These are phyloP conservation scores for Pseudocercospora fijiensis DNA, from an alignment of 2,329 filamentous ascomycete genomes.

Conservation along the genomic window DNA sequence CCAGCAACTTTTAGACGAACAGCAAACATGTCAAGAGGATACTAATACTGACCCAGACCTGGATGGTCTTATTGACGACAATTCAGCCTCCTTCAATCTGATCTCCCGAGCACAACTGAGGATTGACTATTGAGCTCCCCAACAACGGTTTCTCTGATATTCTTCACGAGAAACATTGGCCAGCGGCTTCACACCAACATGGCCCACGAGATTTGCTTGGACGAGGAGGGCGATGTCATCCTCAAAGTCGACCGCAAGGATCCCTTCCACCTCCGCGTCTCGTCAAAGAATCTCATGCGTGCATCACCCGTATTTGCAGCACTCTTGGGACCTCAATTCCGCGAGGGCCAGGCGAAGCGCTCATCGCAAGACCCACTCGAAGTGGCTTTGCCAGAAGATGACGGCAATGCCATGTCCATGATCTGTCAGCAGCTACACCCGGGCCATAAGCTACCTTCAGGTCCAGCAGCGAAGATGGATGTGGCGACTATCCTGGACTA, in stretches of 20 bases:
- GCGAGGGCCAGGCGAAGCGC: slow-evolving; percentile 11
- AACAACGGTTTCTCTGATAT: not conserved
- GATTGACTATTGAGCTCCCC: too few relatives aligned
- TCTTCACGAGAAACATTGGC: not conserved
- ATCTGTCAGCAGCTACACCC: slow-evolving; percentile 16
- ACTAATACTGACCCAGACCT: not conserved
- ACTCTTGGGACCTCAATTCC: slow-evolving; percentile 17
- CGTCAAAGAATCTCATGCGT: not conserved
- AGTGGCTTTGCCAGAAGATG: slow-evolving; percentile 16
- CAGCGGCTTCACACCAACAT: not conserved
- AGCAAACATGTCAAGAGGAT: not conserved
- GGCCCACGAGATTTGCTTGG: not conserved
- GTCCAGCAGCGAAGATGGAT: not conserved
- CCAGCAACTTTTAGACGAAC: not conserved
- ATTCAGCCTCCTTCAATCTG: not conserved
- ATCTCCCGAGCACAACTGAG: not conserved
- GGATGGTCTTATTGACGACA: not conserved
- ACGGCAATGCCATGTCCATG: not conserved
- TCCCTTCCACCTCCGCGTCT: slow-evolving; percentile 3
- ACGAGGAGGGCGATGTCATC: slow-evolving; percentile 10
- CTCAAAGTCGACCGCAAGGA: not conserved
- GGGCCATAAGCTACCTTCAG: not conserved
- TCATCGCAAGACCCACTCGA: not conserved
- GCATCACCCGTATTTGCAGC: slow-evolving; percentile 8
- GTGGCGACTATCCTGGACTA: not conserved